These are phyloP conservation scores for Candida ipomoeae DNA, from an alignment of 805 yeast genomes.

Conservation along the genomic window DNA sequence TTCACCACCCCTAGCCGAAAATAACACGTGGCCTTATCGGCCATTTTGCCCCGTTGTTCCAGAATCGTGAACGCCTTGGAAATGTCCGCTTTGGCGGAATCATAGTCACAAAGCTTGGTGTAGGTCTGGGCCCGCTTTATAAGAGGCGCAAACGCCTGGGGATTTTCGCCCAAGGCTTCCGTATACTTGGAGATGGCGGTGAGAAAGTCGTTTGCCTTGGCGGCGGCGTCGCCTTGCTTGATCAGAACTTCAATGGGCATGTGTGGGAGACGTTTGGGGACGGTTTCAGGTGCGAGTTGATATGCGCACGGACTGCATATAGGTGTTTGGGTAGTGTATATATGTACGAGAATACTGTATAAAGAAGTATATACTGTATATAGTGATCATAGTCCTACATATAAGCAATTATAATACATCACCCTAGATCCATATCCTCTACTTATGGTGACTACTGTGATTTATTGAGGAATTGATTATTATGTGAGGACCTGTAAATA, in stretches of 20 bases:
- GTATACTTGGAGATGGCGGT: slow-evolving; percentile 42
- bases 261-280: background rate
- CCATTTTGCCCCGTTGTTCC: slow-evolving; percentile 41
- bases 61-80: slow-evolving; percentile 45
- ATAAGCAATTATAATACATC: too few species aligned
- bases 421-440: too few species aligned
- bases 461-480: too few species aligned
- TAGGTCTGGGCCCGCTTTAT: slow-evolving; percentile 48
- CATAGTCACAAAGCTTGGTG: slow-evolving; percentile 45
- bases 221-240: slow-evolving; percentile 30
- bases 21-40: slow-evolving; percentile 44
- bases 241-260: slow-evolving; percentile 40
- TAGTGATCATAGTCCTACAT: too few species aligned
- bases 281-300: background rate
- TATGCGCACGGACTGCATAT: too few species aligned
- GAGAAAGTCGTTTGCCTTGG: slow-evolving; percentile 33
- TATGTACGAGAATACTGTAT: too few species aligned
- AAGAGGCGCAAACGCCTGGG: slow-evolving; percentile 44
- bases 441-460: too few species aligned
- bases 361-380: too few species aligned
- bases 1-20: slow-evolving; percentile 46
- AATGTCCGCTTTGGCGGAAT: slow-evolving; percentile 45
- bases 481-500: too few species aligned
- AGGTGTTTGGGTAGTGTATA: too few species aligned
- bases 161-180: slow-evolving; percentile 38